A percentile compares a stretch with the other conserved stretches of the same genome.
phyloP scores from a whole-genome alignment of 2,329 filamentous ascomycete species.

The Botrytis medusae region DNA sequence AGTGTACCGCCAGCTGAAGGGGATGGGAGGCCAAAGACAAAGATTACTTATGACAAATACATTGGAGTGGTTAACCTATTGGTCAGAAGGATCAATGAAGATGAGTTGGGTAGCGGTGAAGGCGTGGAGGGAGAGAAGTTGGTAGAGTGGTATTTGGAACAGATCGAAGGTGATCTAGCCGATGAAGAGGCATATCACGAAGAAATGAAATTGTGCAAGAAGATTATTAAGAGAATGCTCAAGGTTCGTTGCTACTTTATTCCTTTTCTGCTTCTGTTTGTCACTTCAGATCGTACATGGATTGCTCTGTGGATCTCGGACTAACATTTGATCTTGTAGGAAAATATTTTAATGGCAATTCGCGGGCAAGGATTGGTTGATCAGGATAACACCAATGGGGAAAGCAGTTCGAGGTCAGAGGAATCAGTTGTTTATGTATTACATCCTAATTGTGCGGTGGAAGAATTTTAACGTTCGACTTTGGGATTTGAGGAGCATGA shows the following conservation, averaged over 20 bases:
- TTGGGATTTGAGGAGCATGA: background rate
- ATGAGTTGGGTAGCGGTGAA: slow-evolving; percentile 72
- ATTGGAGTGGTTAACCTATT: slow-evolving; percentile 85
- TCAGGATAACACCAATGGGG: slow-evolving; percentile 42
- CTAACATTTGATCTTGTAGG: slow-evolving; percentile 59
- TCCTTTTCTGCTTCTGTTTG: slow-evolving; percentile 27
- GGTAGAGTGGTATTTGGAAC: slow-evolving; percentile 86
- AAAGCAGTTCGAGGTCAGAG: slow-evolving; percentile 45
- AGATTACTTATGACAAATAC: slow-evolving; percentile 95
- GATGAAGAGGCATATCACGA: slow-evolving; percentile 77
- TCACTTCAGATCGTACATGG: slow-evolving; percentile 31
- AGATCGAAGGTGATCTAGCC: slow-evolving; percentile 79
- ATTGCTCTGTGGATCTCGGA: slow-evolving; percentile 32
- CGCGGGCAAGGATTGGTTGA: slow-evolving; percentile 58
- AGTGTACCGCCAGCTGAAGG: slow-evolving; percentile 28
- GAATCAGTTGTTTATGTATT: slow-evolving; percentile 75
- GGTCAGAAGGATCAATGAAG: slow-evolving; percentile 78
- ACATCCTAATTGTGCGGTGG: slow-evolving; percentile 90
- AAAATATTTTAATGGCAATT: slow-evolving; percentile 85
- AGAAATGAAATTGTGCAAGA: slow-evolving; percentile 71
- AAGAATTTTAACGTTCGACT: slow-evolving; percentile 43
- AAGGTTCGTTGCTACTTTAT: slow-evolving; percentile 62
- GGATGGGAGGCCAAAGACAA: slow-evolving; percentile 59
- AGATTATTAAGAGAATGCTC: slow-evolving; percentile 94
- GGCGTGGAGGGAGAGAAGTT: slow-evolving; percentile 83